These are phyloP conservation scores for Ulvella scutata DNA, from an alignment of 139 green algal species.

Conservation along the genomic window DNA sequence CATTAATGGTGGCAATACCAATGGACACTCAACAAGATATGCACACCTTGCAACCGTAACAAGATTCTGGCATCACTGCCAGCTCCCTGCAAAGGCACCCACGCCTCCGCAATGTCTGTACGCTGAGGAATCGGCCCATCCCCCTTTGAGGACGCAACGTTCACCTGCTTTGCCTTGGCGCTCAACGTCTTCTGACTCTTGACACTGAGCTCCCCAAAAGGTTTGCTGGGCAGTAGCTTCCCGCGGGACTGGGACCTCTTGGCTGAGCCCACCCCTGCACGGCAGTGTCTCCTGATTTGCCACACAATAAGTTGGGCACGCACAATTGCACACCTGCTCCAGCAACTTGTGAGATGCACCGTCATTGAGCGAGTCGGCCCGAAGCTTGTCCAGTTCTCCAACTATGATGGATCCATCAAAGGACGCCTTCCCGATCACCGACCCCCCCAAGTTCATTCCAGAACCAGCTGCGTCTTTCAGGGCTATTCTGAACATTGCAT, in stretches of 20 bases:
- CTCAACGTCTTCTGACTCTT: background rate
- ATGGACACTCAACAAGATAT: too few species aligned
- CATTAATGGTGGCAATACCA: too few species aligned
- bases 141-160: background rate
- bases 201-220: background rate
- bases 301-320: too few species aligned
- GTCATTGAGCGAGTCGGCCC: too few species aligned
- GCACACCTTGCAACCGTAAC: background rate
- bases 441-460: background rate
- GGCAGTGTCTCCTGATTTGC: too few species aligned
- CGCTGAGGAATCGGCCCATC: background rate
- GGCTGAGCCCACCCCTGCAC: too few species aligned
- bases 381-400: background rate
- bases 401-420: background rate
- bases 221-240: too few species aligned
- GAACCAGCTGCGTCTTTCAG: background rate
- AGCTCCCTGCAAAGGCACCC: background rate
- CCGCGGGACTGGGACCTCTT: too few species aligned
- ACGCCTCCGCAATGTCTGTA: background rate
- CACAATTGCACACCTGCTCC: too few species aligned
- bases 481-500: background rate
- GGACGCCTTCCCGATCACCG: too few species aligned
- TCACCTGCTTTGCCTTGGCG: background rate
- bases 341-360: too few species aligned
- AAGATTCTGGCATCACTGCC: background rate